Percentiles rank a stretch among this genome's conserved stretches.
Conservation (phyloP, 1,139 yeast genomes). For the Candida sp. region DNA sequence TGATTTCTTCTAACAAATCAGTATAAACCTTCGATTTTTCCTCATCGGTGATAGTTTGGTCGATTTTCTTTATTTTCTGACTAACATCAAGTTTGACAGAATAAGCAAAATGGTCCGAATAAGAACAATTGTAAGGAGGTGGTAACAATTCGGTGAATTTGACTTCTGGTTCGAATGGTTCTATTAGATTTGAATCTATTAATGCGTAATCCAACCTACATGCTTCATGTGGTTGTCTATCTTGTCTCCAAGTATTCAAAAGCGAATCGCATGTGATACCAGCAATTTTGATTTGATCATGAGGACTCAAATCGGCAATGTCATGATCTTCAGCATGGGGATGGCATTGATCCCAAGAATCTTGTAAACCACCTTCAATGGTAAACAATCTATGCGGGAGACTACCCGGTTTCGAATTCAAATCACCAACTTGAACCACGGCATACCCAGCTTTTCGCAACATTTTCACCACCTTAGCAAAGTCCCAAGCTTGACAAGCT, state of each 20-base stretch:
- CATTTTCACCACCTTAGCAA: constrained; percentile 62
- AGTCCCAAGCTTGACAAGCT: constrained; percentile 96
- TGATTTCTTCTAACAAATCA: constrained; percentile 55
- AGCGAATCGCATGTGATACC: constrained; percentile 91
- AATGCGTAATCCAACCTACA: constrained; percentile 90
- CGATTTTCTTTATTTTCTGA: constrained; percentile 7
- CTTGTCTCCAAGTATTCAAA: constrained; percentile 81
- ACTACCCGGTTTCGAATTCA: constrained; percentile 85
- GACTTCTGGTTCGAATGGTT: constrained; percentile 60
- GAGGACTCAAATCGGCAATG: constrained; percentile 53
- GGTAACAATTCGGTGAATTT: constrained; percentile 69
- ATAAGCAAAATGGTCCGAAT: constrained; percentile 94
- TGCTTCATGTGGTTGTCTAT: constrained; percentile 66
- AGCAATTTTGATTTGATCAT: constrained; percentile 65
- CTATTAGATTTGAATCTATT: constrained; percentile 54
- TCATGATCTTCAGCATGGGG: constrained; percentile 33
- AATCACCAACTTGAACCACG: constrained; percentile 88
- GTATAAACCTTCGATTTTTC: constrained; percentile 42
- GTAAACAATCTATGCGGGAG: constrained; percentile 77
- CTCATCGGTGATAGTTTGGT: constrained; percentile 5
- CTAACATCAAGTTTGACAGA: constrained; percentile 45
- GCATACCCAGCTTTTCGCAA: constrained; percentile 76
- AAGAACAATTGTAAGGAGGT: constrained; percentile 56
- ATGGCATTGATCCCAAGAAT: constrained; percentile 78
- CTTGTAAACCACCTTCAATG: constrained; percentile 63